Conservation (phyloP, 305 asterid species). For the Salvia sclarea region DNA sequence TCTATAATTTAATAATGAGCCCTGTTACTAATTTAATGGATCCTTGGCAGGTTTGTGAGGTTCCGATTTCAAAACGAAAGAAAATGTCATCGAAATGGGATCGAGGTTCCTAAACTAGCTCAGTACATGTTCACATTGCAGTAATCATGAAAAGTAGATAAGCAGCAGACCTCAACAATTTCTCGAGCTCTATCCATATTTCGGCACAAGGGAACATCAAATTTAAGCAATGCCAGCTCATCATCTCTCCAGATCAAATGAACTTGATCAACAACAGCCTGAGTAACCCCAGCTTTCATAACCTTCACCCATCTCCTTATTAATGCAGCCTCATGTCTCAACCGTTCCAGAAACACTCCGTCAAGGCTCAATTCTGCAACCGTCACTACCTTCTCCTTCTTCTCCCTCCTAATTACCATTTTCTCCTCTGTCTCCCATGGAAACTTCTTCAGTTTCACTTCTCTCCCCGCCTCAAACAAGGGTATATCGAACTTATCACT, state of each 20-base stretch:
- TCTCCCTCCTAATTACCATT: constrained; percentile 43
- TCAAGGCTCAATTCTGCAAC: constrained; percentile 69
- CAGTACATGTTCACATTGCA: neutral
- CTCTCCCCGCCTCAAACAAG: constrained; percentile 40
- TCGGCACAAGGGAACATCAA: constrained; percentile 80
- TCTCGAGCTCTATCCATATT: constrained; percentile 88
- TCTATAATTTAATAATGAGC: neutral
- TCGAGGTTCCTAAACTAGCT: neutral
- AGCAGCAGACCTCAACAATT: constrained; percentile 69
- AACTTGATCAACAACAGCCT: constrained; percentile 71
- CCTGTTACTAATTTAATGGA: neutral
- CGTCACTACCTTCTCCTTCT: constrained; percentile 48
- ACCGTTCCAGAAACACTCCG: constrained; percentile 58
- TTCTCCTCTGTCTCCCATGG: constrained; percentile 80
- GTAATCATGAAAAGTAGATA: constrained; percentile 18
- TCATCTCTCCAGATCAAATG: constrained; percentile 58
- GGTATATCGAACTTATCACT: constrained; percentile 42
- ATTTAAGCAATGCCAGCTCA: constrained; percentile 87
- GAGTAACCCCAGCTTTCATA: constrained; percentile 89
- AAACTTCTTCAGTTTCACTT: constrained; percentile 44
- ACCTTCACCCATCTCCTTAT: constrained; percentile 85
- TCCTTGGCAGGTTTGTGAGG: neutral
- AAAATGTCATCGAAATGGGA: neutral
- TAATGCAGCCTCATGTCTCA: constrained; percentile 66
- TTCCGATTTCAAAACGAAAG: neutral